phyloP scores from a whole-genome alignment of 345 rosid species.

The Moringa oleifera region DNA sequence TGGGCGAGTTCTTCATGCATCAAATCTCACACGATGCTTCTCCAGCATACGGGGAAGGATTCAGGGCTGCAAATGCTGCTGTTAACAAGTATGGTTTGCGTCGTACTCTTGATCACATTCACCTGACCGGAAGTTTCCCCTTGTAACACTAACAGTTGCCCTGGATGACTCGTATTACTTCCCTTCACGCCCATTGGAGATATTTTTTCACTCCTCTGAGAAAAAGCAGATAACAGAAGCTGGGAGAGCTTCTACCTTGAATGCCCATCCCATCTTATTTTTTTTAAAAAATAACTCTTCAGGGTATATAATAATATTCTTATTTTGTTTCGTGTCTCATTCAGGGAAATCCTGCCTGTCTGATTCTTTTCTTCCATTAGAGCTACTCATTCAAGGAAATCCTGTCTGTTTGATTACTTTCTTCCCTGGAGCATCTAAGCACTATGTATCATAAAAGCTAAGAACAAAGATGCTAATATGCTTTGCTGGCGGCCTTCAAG shows the following conservation, averaged over 20 bases:
- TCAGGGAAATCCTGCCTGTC: background rate
- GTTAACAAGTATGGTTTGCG: conserved; percentile 73
- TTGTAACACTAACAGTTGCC: conserved; percentile 28
- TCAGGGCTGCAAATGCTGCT: conserved; percentile 73
- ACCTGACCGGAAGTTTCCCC: conserved; percentile 59
- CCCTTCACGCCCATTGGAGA: background rate
- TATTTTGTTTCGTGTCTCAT: background rate
- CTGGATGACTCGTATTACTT: background rate
- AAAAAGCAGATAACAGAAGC: conserved; percentile 16
- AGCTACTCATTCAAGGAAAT: no score
- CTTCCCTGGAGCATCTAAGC: no score
- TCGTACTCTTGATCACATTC: conserved; percentile 67
- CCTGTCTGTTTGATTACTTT: no score
- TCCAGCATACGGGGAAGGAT: conserved; percentile 80
- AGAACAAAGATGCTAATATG: no score
- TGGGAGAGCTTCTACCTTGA: conserved; percentile 13
- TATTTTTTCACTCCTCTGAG: background rate
- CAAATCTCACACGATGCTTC: conserved; percentile 89
- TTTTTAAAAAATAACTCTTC: background rate
- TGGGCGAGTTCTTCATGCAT: conserved; percentile 82
- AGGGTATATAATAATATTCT: background rate
- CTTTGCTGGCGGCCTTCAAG: background rate
- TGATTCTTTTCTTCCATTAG: no score
- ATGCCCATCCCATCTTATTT: no score
- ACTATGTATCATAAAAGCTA: no score